These are phyloP conservation scores for Linanthus parryae DNA, from an alignment of 148 eudicot genomes.

Conservation along the genomic window DNA sequence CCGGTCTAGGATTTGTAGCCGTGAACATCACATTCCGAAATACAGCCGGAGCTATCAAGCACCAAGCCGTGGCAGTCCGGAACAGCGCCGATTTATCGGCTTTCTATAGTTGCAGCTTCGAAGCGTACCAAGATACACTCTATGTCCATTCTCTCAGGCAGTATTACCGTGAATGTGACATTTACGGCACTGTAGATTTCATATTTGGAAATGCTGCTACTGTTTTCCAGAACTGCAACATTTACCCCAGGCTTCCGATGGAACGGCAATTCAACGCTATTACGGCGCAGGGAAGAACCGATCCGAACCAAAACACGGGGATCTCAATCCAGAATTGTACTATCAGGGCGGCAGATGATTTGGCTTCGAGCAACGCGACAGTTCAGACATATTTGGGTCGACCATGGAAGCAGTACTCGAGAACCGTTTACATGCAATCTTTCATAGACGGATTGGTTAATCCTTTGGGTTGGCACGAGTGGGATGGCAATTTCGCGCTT, in stretches of 20 bases:
- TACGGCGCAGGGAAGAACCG: conserved; percentile 76
- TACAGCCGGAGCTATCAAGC: conserved; percentile 72
- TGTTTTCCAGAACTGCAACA: conserved; percentile 61
- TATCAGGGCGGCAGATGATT: conserved; percentile 49
- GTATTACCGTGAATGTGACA: conserved; percentile 68
- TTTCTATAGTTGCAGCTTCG: conserved; percentile 75
- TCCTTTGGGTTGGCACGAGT: conserved; percentile 24
- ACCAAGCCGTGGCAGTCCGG: conserved; percentile 78
- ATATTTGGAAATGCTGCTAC: conserved; percentile 81
- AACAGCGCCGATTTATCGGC: conserved; percentile 68
- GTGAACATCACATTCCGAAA: conserved; percentile 58
- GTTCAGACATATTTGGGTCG: conserved; percentile 52
- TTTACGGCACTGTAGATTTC: conserved; percentile 83
- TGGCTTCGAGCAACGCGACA: conserved; percentile 26
- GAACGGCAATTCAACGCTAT: conserved; percentile 62
- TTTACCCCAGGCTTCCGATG: conserved; percentile 59
- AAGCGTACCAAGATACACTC: conserved; percentile 82
- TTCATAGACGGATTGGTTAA: conserved; percentile 32
- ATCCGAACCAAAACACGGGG: conserved; percentile 72
- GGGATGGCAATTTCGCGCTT: conserved; percentile 24
- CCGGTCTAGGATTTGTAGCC: conserved; percentile 52
- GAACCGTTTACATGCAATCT: conserved; percentile 54
- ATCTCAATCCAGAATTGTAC: conserved; percentile 60
- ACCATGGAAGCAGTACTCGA: conserved; percentile 70
- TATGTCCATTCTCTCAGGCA: conserved; percentile 73